Base-by-base conservation (phyloP, 1,284 basidiomycete species). In the Xerocomus cyaneibrunnescens region DNA sequence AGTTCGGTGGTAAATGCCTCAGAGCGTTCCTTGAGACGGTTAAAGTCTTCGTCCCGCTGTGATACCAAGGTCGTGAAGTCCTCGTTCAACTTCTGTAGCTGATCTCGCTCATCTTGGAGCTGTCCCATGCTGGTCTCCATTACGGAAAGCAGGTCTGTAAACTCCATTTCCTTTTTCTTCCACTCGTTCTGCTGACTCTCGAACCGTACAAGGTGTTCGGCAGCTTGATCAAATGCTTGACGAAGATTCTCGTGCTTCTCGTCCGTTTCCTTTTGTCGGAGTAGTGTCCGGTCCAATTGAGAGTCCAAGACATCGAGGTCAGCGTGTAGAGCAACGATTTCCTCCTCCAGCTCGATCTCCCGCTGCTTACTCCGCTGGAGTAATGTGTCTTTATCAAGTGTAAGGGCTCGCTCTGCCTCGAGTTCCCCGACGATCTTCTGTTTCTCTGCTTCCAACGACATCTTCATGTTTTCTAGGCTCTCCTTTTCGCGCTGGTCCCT, bases 251-350 rank as follows among this genome's bases (percentile, higher is more conserved):
- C 80, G 57, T 88, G 83, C 60, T 90, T 89, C 64, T 89, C 85
- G 55, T 93, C 88, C 45, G 78, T 81, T 60, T 90, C 86, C 66
- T 85, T 87, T 65, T 91, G 85, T 50, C 86, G 76, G 54, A 82
- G 76, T 65, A 92, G 76, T 0, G 89, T 89, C 5, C 88, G 82
- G 54, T 94, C 92, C 9, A 97, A 80, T 64, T 97, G 92, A 9
- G 84, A 85, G 62, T 95, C 93, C 17, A 97, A 76, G 6, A 84
- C 78, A 50, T 94, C 92, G 41, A 98, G 77, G 62, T 98, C 94
- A 3, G 77, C 75, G 61, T 96, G 92, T 21, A 97, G 73, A 2
- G 87, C 84, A 1, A 78, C 75, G 12, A 95, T 79, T 60, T 96
- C 93, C 51, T 98, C 93, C 61, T 92, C 86, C 2, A 98, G 77